Evolutionary conservation across 2,329 filamentous ascomycete genomes (phyloP), one percentile per base, ranked within the genome.

Genomic region (Talaromyces piceae): DNA sequence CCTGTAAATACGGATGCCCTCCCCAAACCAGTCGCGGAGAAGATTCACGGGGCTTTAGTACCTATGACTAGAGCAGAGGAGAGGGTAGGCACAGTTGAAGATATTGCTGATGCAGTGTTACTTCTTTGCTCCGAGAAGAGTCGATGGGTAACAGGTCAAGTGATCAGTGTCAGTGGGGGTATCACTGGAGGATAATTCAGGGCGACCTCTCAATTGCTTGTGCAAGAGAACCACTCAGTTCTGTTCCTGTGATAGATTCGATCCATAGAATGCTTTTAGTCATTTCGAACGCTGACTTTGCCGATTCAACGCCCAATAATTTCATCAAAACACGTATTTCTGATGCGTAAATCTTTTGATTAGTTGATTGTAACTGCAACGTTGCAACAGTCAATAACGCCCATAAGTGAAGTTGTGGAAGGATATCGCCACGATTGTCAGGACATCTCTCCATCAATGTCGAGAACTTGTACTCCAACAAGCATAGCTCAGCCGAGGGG

Each of bases 71-170:
- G 68, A 37, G 64, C 65, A 1, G 71, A 61, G 4, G 56, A 65
- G n/a, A 53, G 69, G 1, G 41, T 63, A 1, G 72, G 71, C 0
- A 67, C 61, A 0, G 50, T 61, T 2, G 67, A 67, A 16, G 73
- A 77, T 49, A 62, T 77, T 39, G 73, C 67, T 0, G 72, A 76
- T 53, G 70, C 69, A 0, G 67, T 70, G 23, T 52, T 73, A 23
- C 52, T 73, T 41, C 49, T 75, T 3, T 69, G 62, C 1, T 66
- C 59, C 6, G 68, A 73, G 53, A 67, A 69, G 51, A 66, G 63
- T 25, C 58, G 72, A 4, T 75, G 73, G 73, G 69, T 75, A n/a
- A 73, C 72, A 0, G 73, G 66, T n/a, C 71, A 74, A 61, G 64
- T 60, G 27, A 69, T 73, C 52, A 66, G 62, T 1, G 69, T 67